phyloP scores from a whole-genome alignment of 148 eudicot genomes.

The Dysphania ambrosioides region DNA sequence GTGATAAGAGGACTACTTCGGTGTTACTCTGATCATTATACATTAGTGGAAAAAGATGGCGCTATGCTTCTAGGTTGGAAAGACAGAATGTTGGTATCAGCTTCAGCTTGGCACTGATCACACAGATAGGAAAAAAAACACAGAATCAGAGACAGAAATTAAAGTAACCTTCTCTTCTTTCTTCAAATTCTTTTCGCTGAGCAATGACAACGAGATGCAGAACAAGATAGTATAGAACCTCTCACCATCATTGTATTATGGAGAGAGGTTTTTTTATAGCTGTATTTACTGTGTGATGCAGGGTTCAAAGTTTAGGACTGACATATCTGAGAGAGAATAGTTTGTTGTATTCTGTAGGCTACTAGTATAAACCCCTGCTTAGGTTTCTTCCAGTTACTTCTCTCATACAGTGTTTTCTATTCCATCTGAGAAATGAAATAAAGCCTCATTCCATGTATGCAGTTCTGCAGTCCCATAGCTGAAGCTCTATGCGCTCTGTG shows the following conservation, averaged over 20 bases:
- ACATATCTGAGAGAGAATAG: slow-evolving; percentile 7
- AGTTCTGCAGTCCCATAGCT: not conserved
- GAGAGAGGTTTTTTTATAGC: not conserved
- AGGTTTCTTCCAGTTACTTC: not conserved
- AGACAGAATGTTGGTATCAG: slow-evolving; percentile 69
- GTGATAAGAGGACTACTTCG: slow-evolving; percentile 59
- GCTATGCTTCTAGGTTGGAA: slow-evolving; percentile 91
- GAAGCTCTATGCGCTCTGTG: not conserved
- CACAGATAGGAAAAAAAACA: not conserved
- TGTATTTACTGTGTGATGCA: slow-evolving; percentile 3
- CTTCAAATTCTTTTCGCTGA: slow-evolving; percentile 1
- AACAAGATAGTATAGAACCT: not conserved
- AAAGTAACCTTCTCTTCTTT: not conserved
- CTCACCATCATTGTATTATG: slow-evolving; percentile 7
- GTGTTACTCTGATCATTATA: slow-evolving; percentile 70
- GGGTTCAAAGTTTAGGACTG: slow-evolving; percentile 7
- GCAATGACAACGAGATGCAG: not conserved
- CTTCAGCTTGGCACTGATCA: slow-evolving; percentile 81
- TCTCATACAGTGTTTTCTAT: not conserved
- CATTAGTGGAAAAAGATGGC: slow-evolving; percentile 74
- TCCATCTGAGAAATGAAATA: not conserved
- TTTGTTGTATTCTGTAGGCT: slow-evolving; percentile 11
- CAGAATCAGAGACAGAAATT: not conserved
- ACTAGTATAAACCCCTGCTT: not conserved
- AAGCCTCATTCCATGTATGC: not conserved